Percentiles rank a stretch among this genome's conserved stretches.
phyloP scores from a whole-genome alignment of 1,139 yeast species.

The Pichia sp. region DNA sequence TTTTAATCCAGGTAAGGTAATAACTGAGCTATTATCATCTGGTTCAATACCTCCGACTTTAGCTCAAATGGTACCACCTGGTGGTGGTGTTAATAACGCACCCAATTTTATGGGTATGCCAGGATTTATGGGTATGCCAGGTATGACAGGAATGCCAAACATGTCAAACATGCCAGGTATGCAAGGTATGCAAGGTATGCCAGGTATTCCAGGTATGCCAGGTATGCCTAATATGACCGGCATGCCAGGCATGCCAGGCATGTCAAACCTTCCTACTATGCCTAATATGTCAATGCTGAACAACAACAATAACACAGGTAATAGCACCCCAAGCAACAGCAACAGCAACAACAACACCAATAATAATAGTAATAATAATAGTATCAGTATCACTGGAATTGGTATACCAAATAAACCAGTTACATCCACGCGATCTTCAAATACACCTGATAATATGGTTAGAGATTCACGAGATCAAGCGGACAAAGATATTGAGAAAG shows the following conservation, averaged over 20 bases:
- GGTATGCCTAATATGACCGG: conserved; percentile 24
- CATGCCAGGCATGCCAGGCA: conserved; percentile 27
- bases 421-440: conserved; percentile 18
- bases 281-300: conserved; percentile 17
- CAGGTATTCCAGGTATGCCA: conserved; percentile 32
- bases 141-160: conserved; percentile 14
- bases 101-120: conserved; percentile 33
- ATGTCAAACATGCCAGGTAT: conserved; percentile 5
- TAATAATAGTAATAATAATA: not conserved
- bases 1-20: conserved; percentile 55
- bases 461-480: conserved; percentile 25
- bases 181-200: conserved; percentile 22
- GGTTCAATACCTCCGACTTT: conserved; percentile 26
- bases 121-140: conserved; percentile 1
- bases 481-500: conserved; percentile 25
- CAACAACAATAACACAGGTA: not conserved
- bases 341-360: not conserved
- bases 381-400: not conserved
- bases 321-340: conserved; percentile 1
- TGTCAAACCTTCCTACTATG: conserved; percentile 23
- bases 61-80: conserved; percentile 18
- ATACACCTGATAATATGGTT: conserved; percentile 23
- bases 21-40: conserved; percentile 36
- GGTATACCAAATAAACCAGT: conserved; percentile 27
- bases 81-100: conserved; percentile 16